Base-by-base conservation (phyloP, 768 basidiomycete species). In the Amanita muscaria region DNA sequence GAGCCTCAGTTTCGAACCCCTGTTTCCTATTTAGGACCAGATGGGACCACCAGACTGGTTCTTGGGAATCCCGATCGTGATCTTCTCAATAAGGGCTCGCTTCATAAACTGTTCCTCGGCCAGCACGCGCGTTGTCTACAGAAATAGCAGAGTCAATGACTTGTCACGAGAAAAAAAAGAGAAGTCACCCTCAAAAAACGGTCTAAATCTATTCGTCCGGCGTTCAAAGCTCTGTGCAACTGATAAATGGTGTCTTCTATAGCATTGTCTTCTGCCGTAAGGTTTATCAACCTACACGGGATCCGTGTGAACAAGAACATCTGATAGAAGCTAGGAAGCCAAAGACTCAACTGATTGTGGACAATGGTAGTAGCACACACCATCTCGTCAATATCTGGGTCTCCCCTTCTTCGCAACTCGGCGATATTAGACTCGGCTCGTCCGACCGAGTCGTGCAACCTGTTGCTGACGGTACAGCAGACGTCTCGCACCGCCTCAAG, bases 161-260 rank as follows among this genome's bases (percentile, higher is more conserved):
- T 29, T 38, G 46, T 37, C 40, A 42, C 46, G 47, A 39, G 39
- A 51, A 34, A 51, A 50, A 51, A 21, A 34, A 41, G 22, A 49
- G 41, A 40, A 71, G 80, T 59, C 57, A 88, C 92, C 67, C 90
- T 82, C 46, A 97, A 68, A 70, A 97, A 98, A 32, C 87, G 76
- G 58, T 99, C 94, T 45, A 98, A 74, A 67, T 98, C 94, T 50
- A 97, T 83, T 47, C 90, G 79, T 1, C 88, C 88, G 42, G 83
- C 70, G 58, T 96, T 96, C 51, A 99, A 70, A 0, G 92, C 94
- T 49, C 92, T 77, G 52, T 93, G 90, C 37, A 99, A 76, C 61
- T 98, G 92, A 65, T 97, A 99, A 48, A 96, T 86, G 36, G 94
- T 94, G 61, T 98, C 96, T 65, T 97, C 94, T 58, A 98, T 92